Evolutionary conservation across 371 early-diverging fungal species (phyloP), one percentile per base, ranked within the genome.

Genomic region (Saksenaea vasiformis): DNA sequence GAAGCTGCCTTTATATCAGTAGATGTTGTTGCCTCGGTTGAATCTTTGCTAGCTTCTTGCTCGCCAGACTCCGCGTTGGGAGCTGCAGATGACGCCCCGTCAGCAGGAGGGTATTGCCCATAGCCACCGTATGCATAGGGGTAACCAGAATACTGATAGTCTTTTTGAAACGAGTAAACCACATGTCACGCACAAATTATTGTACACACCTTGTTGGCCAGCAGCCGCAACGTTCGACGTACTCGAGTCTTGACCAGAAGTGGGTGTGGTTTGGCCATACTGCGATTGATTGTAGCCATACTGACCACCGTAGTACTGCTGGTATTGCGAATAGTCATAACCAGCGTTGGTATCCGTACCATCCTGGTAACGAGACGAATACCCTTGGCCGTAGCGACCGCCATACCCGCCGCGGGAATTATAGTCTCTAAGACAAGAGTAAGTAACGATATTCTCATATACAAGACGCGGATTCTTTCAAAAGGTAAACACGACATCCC

Each of bases 241-340:
- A 22, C 24, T 47, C 27, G 51, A 47, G 24, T 54, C 63, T 56
- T 62, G 55, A n/a, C 67, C 67, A 37, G 62, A 56, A 24, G 37
- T 51, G 26, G 37, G 10, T 9, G 36, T 55, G 10, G 54, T 24
- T 27, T 61, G 61, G 38, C 54, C 47, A 43, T 64, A 64, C 28
- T 56, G 44, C 19, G 24, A 36, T 27, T 63, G 70, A 41, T 73
- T 66, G 58, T 75, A 78, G 24, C 78, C 75, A 56, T 78, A 78
- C 47, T 77, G 80, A 0, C 54, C 51, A 47, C 51, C 70, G 51
- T 80, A 80, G 37, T 80, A 80, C 58, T 75, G 73, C 51, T 73
- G 67, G 60, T 80, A 80, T 36, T 79, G 77, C 8, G 74, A 66
- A 38, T 79, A 74, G 55, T 75, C 70, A 62, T 78, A 74, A 26